These are phyloP conservation scores for Rhizomucor pusillus DNA, from an alignment of 371 early-diverging fungal species.

Conservation along the genomic window DNA sequence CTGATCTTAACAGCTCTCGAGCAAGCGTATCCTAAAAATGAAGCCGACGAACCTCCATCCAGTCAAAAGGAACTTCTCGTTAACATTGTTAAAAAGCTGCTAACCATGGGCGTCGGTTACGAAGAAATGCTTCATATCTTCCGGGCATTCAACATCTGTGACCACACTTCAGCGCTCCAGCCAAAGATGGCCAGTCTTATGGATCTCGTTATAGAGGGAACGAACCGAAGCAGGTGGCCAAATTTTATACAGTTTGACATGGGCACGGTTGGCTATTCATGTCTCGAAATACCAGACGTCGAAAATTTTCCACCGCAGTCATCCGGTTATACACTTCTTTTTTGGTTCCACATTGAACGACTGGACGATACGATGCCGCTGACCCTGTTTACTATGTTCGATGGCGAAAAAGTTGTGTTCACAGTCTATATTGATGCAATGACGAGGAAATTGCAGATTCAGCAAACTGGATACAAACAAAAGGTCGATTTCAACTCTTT, in stretches of 20 bases:
- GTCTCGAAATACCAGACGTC: conserved; percentile 37
- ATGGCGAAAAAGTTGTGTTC: conserved; percentile 45
- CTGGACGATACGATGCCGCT: conserved; percentile 48
- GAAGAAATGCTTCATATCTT: conserved; percentile 62
- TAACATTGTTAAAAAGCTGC: conserved; percentile 53
- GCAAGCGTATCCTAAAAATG: conserved; percentile 38
- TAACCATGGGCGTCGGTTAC: conserved; percentile 63
- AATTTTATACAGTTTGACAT: conserved; percentile 68
- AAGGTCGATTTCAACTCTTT: conserved; percentile 45
- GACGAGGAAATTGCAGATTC: conserved; percentile 49
- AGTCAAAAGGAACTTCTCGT: conserved; percentile 42
- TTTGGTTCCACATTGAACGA: conserved; percentile 68
- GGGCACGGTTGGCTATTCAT: conserved; percentile 29
- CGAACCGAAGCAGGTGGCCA: conserved; percentile 64
- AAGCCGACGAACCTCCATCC: conserved; percentile 10
- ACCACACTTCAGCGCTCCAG: conserved; percentile 1
- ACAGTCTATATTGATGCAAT: conserved; percentile 43
- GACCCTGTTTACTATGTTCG: conserved; percentile 52
- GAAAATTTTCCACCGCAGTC: conserved; percentile 52
- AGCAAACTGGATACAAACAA: conserved; percentile 48
- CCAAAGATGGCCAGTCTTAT: conserved; percentile 23
- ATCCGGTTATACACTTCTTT: conserved; percentile 61
- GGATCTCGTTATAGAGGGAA: conserved; percentile 61
- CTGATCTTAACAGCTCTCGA: conserved; percentile 49
- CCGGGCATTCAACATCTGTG: conserved; percentile 38